Evolutionary conservation across 129 eudicot genomes (phyloP), one percentile per base, ranked within the genome.

Genomic region (Flaveria robusta): DNA sequence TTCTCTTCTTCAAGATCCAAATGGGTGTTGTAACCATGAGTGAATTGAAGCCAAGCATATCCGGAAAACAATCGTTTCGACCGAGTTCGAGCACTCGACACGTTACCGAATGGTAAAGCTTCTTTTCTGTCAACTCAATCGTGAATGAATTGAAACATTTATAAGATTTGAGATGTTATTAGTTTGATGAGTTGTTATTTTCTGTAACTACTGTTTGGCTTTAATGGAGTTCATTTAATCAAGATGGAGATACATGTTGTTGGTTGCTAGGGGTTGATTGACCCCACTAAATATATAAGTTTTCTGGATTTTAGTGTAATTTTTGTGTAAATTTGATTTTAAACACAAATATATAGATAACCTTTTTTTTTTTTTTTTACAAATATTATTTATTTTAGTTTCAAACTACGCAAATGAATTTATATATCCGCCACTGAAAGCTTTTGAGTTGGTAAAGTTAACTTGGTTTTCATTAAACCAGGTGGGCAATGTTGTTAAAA

Each of bases 41-140:
- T 49, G 99, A 94, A 66, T 51, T 94, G 83, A 94, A 94, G 88
- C 93, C 99, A 69, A 94, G 89, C 81, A 84, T 94, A 23, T 89
- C 97, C 12, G 99, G 97, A 59, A 94, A 91, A 87, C 87, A 93
- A 82, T 63, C 90, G 0, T 89, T 89, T 86, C 91, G 96, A 50
- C 96, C 94, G 1, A 87, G 86, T 85, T 88, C 92, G 14, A 91
- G 97, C 70, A 72, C 97, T 11, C 87, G 90, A 11, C 93, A 87
- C 72, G 85, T 84, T 47, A 85, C 83, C 9, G 92, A 94, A 84
- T 94, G 99, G 99, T 94, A 91, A 72, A 18, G 0, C 24, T 76
- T 69, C 37, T 29, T 29, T 65, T 54, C 47, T 68, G 22, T 23
- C 7, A 37, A 16, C 39, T 72, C 18, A 39, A 7, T 27, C 45